A percentile compares a stretch with the other conserved stretches of the same genome.
Evolutionary conservation across 164 flowering plant genomes (phyloP).

Genomic region (Echeveria elegans): DNA sequence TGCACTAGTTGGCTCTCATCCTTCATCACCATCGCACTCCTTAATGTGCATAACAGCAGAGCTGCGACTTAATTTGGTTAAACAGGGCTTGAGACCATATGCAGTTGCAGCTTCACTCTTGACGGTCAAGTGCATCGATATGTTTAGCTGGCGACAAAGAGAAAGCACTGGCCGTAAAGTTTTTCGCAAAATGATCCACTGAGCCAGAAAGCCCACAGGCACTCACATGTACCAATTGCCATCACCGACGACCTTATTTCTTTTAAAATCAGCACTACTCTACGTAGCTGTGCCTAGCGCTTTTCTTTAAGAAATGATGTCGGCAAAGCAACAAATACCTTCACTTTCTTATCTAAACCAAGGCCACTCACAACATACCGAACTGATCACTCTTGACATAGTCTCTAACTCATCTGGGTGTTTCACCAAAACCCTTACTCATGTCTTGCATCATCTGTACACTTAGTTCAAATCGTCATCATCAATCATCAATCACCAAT

Average conservation of each 20-base stretch:
- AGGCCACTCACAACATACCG: conserved; percentile 23
- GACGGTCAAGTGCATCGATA: conserved; percentile 27
- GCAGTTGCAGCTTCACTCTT: conserved; percentile 20
- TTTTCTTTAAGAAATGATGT: conserved; percentile 15
- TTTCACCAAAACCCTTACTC: conserved; percentile 22
- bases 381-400: conserved; percentile 21
- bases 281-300: conserved; percentile 16
- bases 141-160: conserved; percentile 6
- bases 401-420: conserved; percentile 18
- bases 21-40: too few species aligned
- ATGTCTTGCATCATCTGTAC: too few species aligned
- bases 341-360: conserved; percentile 18
- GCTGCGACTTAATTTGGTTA: conserved; percentile 16
- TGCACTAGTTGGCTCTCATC: too few species aligned
- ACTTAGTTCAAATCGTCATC: too few species aligned
- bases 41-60: conserved; percentile 11
- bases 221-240: conserved; percentile 22
- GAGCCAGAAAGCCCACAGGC: conserved; percentile 21
- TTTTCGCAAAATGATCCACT: conserved; percentile 26
- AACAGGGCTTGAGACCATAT: conserved; percentile 11
- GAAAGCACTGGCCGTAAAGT: conserved; percentile 21
- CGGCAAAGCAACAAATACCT: conserved; percentile 28
- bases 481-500: too few species aligned
- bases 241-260: conserved; percentile 25
- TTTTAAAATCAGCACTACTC: conserved; percentile 18